Base-by-base conservation (phyloP, 2,329 filamentous ascomycete genomes). In the Claviceps arundinis region DNA sequence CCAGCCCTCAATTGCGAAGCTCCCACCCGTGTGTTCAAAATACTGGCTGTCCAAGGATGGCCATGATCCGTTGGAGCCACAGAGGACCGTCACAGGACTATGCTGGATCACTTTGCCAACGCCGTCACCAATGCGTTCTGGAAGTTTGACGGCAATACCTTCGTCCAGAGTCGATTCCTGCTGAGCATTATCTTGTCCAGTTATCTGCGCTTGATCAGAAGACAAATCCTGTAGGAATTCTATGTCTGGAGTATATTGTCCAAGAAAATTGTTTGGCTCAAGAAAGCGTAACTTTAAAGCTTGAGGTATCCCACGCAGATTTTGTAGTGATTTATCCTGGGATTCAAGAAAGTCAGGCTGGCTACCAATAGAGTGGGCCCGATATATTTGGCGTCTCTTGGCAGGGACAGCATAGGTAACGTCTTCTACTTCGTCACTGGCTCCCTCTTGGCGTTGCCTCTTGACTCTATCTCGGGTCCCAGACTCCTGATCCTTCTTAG, bases 1-100 rank as follows among this genome's bases (percentile, higher is more conserved):
- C 68, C 66, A 72, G 7, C 73, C 73, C 2, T 64, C 56, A 55
- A 74, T 58, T 0, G 69, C 68, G 55, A 74, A 70, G 55, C 72
- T 75, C 17, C 57, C 55, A 37, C 62, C 62, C 19, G 64, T 55
- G 9, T 58, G 54, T 49, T 71, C 67, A 49, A 75, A 71, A 44
- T 68, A 66, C 11, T 60, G 48, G 5, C 56, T 43, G 2, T 61
- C 55, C 4, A 65, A 56, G 6, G 52, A 56, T 7, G 68, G 65
- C 69, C 69, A 71, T 19, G 45, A 50, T 19, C 65, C 64, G 9
- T 59, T 52, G 1, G 49, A 37, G 7, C 62, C 62, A 22, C 52
- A 37, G 5, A 68, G 56, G 11, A 56, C 52, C 14, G 60, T 59
- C 7, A 48, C 11, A 22, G 37, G 14, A 14, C 14, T 16, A 42